phyloP scores from a whole-genome alignment of 202 grass and related monocot species.

The Saccharum hybrid region DNA sequence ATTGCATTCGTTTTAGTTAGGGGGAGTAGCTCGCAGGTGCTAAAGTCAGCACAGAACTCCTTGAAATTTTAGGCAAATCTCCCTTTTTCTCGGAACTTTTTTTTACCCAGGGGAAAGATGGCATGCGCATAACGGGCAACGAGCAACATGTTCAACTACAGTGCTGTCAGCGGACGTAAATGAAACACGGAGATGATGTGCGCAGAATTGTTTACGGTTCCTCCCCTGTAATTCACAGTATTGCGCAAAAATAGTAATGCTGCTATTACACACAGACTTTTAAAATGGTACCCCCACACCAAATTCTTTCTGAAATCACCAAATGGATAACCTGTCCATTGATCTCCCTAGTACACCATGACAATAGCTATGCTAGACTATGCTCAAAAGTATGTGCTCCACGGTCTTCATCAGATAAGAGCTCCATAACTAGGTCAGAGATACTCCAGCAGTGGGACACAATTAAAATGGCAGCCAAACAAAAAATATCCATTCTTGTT shows the following conservation, averaged over 20 bases:
- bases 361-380: neutral
- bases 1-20: too few species aligned
- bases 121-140: too few species aligned
- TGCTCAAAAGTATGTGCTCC: neutral
- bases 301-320: constrained; percentile 1
- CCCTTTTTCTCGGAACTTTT: too few species aligned
- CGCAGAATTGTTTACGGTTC: neutral
- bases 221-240: neutral
- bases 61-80: too few species aligned
- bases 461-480: constrained; percentile 22
- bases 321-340: neutral
- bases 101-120: too few species aligned
- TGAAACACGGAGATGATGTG: neutral
- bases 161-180: too few species aligned
- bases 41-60: too few species aligned
- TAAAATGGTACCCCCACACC: neutral
- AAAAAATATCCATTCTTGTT: constrained; percentile 27
- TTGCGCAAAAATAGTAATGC: neutral
- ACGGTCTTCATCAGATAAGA: constrained; percentile 13
- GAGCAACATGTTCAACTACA: neutral
- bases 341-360: constrained; percentile 18
- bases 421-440: constrained; percentile 27
- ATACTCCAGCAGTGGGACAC: neutral
- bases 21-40: too few species aligned
- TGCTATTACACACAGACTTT: neutral